Conservation (phyloP, 2,329 filamentous ascomycete species). For the Cryphonectria nitschkei region DNA sequence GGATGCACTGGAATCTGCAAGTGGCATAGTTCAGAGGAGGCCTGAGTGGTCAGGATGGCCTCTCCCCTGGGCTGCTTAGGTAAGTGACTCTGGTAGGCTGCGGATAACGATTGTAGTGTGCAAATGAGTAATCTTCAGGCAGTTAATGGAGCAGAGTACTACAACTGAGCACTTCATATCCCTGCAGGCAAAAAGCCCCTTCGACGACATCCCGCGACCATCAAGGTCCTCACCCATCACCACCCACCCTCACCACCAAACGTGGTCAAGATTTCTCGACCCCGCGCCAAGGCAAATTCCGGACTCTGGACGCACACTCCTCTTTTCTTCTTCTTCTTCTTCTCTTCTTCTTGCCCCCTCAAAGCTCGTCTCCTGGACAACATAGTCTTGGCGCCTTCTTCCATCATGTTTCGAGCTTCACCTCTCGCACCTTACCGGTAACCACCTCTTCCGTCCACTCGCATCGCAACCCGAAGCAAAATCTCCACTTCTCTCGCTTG, state of each 20-base stretch:
- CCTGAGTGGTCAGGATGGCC: background rate
- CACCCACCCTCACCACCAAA: background rate
- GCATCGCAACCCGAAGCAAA: background rate
- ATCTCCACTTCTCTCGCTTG: background rate
- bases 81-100: background rate
- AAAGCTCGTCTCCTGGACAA: too few species aligned
- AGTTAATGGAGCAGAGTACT: background rate
- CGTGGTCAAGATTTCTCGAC: background rate
- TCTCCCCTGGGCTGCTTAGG: background rate
- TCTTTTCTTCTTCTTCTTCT: too few species aligned
- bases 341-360: too few species aligned
- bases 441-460: background rate
- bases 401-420: conserved; percentile 4
- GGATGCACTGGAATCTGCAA: background rate
- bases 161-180: background rate
- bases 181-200: conserved; percentile 3
- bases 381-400: background rate
- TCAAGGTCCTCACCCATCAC: conserved; percentile 37
- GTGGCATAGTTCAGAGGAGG: background rate
- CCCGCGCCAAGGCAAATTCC: background rate
- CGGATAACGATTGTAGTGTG: background rate
- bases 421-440: background rate
- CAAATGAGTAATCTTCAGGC: background rate
- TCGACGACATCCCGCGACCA: conserved; percentile 31
- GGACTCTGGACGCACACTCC: background rate